phyloP scores from a whole-genome alignment of 345 rosid genomes.

The Eucalyptus marginata region DNA sequence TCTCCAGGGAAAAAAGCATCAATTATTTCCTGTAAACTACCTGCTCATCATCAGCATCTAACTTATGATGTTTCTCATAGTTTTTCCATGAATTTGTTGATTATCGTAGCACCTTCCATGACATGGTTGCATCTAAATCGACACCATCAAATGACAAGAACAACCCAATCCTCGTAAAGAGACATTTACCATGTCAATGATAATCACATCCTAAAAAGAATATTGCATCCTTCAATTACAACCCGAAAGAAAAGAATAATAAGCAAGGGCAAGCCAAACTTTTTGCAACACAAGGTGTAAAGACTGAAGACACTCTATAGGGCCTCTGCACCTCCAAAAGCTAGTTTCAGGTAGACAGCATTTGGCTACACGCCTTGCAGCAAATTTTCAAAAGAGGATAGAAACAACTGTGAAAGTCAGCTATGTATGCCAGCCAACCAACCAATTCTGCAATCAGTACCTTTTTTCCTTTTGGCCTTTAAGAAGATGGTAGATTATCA shows the following conservation, averaged over 20 bases:
- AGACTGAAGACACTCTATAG: not conserved
- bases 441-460: not conserved
- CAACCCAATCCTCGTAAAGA: not conserved
- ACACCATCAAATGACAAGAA: not conserved
- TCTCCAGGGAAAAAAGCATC: not conserved
- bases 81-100: not conserved
- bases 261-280: not conserved
- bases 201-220: not conserved
- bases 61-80: not conserved
- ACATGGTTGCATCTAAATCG: not conserved
- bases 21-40: not conserved
- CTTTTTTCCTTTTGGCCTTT: not conserved
- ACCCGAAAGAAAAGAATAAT: not conserved
- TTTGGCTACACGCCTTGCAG: not conserved
- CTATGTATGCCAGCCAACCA: not conserved
- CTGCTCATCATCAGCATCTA: not conserved
- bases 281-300: not conserved
- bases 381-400: not conserved
- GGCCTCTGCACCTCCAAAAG: not conserved
- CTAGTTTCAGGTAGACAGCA: not conserved
- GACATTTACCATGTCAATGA: not conserved
- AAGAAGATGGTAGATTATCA: not conserved
- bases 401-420: not conserved
- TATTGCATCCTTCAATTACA: not conserved
- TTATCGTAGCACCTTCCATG: not conserved